A percentile compares a stretch with the other conserved stretches of the same genome.
Evolutionary conservation across 352 stramenopile genomes (phyloP).

Genomic region (Phytophthora agathidicida): DNA sequence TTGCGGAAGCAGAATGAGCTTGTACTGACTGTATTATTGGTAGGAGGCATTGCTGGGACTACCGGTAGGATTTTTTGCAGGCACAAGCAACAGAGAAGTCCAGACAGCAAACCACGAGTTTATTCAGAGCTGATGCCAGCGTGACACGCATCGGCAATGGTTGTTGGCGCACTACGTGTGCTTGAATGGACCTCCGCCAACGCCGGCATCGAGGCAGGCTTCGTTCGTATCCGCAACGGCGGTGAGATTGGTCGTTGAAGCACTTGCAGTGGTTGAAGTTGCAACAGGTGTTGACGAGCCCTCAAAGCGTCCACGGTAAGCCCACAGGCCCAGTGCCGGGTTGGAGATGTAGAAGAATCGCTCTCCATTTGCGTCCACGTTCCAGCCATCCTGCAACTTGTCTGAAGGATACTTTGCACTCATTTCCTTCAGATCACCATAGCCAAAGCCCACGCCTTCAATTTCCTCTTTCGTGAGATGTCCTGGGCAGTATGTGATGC

Average conservation of each 20-base stretch:
- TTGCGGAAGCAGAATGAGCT: not conserved
- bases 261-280: slow-evolving; percentile 8
- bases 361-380: slow-evolving; percentile 81
- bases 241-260: slow-evolving; percentile 36
- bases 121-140: slow-evolving; percentile 1
- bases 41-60: too few relatives aligned
- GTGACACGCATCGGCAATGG: too few relatives aligned
- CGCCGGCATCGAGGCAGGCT: slow-evolving; percentile 67
- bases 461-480: slow-evolving; percentile 93
- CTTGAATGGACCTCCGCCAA: slow-evolving; percentile 82
- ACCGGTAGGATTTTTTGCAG: too few relatives aligned
- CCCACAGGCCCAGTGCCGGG: slow-evolving; percentile 96
- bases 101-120: not conserved
- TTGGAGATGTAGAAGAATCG: slow-evolving; percentile 98
- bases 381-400: slow-evolving; percentile 93
- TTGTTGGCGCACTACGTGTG: slow-evolving; percentile 38
- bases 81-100: too few relatives aligned
- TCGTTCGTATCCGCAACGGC: slow-evolving; percentile 50
- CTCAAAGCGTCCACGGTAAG: slow-evolving; percentile 86
- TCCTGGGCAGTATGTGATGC: slow-evolving; percentile 94
- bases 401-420: slow-evolving; percentile 81
- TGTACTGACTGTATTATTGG: too few relatives aligned
- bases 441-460: slow-evolving; percentile 93
- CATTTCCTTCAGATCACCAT: slow-evolving; percentile 89
- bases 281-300: slow-evolving; percentile 27